Evolutionary conservation across 768 basidiomycete genomes (phyloP), one percentile per base, ranked within the genome.

Genomic region (Boletus rufocinnamomeus): DNA sequence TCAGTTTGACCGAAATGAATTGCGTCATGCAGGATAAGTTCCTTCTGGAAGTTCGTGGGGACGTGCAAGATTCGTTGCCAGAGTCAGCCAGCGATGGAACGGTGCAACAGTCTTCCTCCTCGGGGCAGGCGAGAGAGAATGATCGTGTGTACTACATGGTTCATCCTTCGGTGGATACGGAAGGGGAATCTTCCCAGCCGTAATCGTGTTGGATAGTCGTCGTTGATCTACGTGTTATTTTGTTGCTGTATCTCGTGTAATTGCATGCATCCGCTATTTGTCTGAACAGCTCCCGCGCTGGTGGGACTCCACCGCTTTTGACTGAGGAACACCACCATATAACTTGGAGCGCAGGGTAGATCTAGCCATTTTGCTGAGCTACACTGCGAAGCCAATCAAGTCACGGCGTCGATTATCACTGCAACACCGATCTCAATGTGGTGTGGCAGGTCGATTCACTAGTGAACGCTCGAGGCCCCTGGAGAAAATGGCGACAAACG

Each of bases 141-240:
- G 76, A 85, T 16, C 86, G 88, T 21, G 82, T 93, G 49, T 88
- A 86, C 71, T 95, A 95, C 69, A 87, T 95, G 85, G 92, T 96
- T 4, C 94, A 95, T 77, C 92, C 92, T 1, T 83, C 86, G 2
- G 91, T 94, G 37, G 92, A 94, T 66, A 83, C 84, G 10, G 90
- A 93, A 58, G 69, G 64, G 6, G 74, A 75, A 21, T 77, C 77
- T 9, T 79, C 77, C 25, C 62, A 69, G 53, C 66, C 64, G 7
- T 68, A 51, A 70, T 40, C 34, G n/a, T 30, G 9, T 44, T 37
- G 9, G 57, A 34, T 41, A 21, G 7, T 21, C 41, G 34, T 54
- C 21, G 30, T 54, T 30, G 54, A 67, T 60, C 58, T 60, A 25
- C 44, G n/a, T 58, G 51, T 58, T 52, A 43, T 49, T 38, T 25